Conservation (phyloP, 768 basidiomycete genomes). For the Rhizopogon vinicolor region DNA sequence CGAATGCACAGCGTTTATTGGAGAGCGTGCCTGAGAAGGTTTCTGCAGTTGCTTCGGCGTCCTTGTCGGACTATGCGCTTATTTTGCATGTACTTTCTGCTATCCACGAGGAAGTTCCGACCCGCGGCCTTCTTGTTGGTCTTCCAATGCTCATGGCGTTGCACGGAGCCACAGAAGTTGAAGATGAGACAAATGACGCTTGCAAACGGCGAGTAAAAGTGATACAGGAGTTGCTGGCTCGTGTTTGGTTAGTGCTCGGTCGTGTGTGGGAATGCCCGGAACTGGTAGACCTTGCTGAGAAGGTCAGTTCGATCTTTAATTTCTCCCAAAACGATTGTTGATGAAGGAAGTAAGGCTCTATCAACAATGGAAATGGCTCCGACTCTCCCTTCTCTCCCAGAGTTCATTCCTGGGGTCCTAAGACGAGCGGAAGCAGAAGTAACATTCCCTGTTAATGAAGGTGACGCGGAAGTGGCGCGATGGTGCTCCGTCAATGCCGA, state of each 20-base stretch:
- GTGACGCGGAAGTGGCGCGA: slow-evolving; percentile 15
- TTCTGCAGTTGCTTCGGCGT: slow-evolving; percentile 47
- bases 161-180: slow-evolving; percentile 44
- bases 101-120: slow-evolving; percentile 69
- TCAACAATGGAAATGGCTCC: slow-evolving; percentile 33
- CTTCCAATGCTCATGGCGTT: slow-evolving; percentile 85
- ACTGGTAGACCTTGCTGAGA: slow-evolving; percentile 48
- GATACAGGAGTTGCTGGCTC: slow-evolving; percentile 59
- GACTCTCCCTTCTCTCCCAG: slow-evolving; percentile 31
- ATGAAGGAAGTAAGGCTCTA: slow-evolving; percentile 37
- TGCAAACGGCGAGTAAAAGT: slow-evolving; percentile 41
- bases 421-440: slow-evolving; percentile 40
- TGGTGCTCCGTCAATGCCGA: slow-evolving; percentile 46
- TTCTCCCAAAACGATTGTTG: neutral
- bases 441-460: slow-evolving; percentile 32
- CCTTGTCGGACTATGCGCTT: slow-evolving; percentile 69
- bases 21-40: slow-evolving; percentile 41
- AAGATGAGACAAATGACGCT: slow-evolving; percentile 35
- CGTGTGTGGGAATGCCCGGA: slow-evolving; percentile 62
- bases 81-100: slow-evolving; percentile 63
- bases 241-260: slow-evolving; percentile 66
- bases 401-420: slow-evolving; percentile 35
- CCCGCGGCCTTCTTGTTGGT: slow-evolving; percentile 70
- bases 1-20: slow-evolving; percentile 48
- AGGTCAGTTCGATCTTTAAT: slow-evolving; percentile 35